Evolutionary conservation across 306 rosid genomes (phyloP), one percentile per base, ranked within the genome.

Genomic region (Acacia confusa): DNA sequence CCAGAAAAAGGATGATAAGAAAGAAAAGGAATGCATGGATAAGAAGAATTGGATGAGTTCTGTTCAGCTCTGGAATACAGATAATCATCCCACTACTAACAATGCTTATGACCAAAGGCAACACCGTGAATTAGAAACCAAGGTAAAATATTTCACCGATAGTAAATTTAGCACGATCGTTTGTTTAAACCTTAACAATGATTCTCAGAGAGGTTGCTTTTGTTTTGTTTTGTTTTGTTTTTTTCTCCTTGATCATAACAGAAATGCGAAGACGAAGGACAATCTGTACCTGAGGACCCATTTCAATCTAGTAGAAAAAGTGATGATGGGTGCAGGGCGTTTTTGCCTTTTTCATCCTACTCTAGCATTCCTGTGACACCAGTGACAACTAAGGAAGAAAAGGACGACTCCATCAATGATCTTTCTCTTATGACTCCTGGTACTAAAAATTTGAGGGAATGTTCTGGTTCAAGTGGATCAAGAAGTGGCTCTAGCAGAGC

Each of bases 11-110:
- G 89, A 86, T 48, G 53, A 72, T 27, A 66, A 34, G 20, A 78
- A 69, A 47, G 88, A 92, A 32, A 90, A 85, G 38, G 97, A 91
- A 80, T 85, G 79, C 81, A 87, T 81, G 77, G 99, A 95, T 79
- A 95, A 95, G 92, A 93, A 88, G 92, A 89, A 84, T 74, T 95
- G 99, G 99, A 89, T 95, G 99, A 95, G 98, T 80, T 93, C 99
- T 36, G 97, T 95, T 79, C 98, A 93, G 96, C 91, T 95, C 3
- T 95, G 99, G 98, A 95, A 88, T 76, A 82, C 85, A n/a, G 47
- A 16, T 67, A 67, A 19, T 67, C 15, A 17, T 66, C 44, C 44
- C 36, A 77, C 75, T 14, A 70, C 69, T 16, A 80, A 71, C 76
- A 40, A 50, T 77, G 75, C 85, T 47, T 80, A 30, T 47, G 86